Conservation (phyloP, 2,329 filamentous ascomycete genomes). For the Elsinoe necatrix region DNA sequence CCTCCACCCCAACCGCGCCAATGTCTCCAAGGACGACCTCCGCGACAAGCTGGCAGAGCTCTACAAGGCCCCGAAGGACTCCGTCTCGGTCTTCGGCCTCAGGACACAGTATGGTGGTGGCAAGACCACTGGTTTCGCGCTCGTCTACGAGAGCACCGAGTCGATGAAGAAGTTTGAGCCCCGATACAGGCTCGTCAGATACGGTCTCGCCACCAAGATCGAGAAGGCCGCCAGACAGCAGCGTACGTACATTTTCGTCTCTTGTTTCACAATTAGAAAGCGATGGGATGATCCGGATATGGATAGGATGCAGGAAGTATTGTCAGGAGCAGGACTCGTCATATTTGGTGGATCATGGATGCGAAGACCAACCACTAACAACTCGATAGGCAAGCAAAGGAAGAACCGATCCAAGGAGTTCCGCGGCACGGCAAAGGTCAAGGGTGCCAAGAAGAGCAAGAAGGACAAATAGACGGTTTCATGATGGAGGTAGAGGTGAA, state of each 20-base stretch:
- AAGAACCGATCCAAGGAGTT: conserved; percentile 99
- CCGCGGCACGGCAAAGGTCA: conserved; percentile 95
- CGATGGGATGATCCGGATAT: neutral
- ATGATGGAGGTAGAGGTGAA: conserved; percentile 1
- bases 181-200: conserved; percentile 89
- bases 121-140: conserved; percentile 98
- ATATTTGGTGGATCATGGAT: neutral
- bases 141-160: conserved; percentile 97
- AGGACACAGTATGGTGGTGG: conserved; percentile 98
- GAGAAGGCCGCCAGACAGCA: conserved; percentile 98
- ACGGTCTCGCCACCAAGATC: conserved; percentile 85
- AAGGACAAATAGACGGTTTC: conserved; percentile 39
- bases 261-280: neutral
- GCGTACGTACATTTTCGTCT: conserved; percentile 59
- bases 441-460: conserved; percentile 93
- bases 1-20: conserved; percentile 96
- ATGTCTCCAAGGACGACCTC: conserved; percentile 99
- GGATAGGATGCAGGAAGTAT: neutral
- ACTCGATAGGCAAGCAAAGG: conserved; percentile 86
- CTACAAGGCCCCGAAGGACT: conserved; percentile 98
- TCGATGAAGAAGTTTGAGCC: conserved; percentile 99
- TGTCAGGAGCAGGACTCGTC: neutral
- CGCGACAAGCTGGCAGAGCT: conserved; percentile 86
- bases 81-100: conserved; percentile 96
- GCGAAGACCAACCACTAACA: conserved; percentile 19